Evolutionary conservation across 2,329 filamentous ascomycete species (phyloP), one percentile per base, ranked within the genome.

Genomic region (Fusarium sp.): DNA sequence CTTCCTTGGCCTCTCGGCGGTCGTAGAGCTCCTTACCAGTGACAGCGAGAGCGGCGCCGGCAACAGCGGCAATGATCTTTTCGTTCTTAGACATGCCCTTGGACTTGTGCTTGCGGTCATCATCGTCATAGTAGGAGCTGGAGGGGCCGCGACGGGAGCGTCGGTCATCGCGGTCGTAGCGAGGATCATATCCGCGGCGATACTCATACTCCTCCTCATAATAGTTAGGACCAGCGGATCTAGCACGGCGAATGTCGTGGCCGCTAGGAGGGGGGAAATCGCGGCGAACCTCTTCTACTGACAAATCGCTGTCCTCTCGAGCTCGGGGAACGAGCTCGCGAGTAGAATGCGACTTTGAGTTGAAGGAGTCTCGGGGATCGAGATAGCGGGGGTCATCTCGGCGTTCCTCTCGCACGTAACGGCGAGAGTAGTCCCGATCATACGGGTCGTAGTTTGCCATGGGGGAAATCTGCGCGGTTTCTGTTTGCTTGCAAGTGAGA

Each of bases 281-380:
- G 76, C 95, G 92, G 74, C 91, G 91, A 70, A 97, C 91, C 84
- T 97, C 94, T 84, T 98, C 95, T 80, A 97, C 84, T 3, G 92
- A 92, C 30, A 92, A 85, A 54, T 92, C 92, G 82, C 92, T 95
- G 79, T 95, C 92, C 81, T 95, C 92, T 74, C 93, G 92, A 59
- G 85, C 81, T 30, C 89, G 86, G 39, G 89, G 88, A 14, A 92
- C 83, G 9, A 92, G 84, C 48, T 91, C 89, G 68, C 85, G 87
- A 34, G 84, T 84, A 52, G 84, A 81, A 60, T 86, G 82, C 34
- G 83, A 81, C 73, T 84, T 85, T 66, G 85, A 80, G 74, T 87
- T 86, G 48, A 83, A 84, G 35, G 83, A 84, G 50, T 90, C 88
- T 75, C 87, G 85, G 37, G 85, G 76, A 20, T 91, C 89, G 70